A percentile compares a stretch with the other conserved stretches of the same genome.
These are phyloP conservation scores for Cladosporium sphaerospermum DNA, from an alignment of 2,329 filamentous ascomycete species.

Conservation along the genomic window DNA sequence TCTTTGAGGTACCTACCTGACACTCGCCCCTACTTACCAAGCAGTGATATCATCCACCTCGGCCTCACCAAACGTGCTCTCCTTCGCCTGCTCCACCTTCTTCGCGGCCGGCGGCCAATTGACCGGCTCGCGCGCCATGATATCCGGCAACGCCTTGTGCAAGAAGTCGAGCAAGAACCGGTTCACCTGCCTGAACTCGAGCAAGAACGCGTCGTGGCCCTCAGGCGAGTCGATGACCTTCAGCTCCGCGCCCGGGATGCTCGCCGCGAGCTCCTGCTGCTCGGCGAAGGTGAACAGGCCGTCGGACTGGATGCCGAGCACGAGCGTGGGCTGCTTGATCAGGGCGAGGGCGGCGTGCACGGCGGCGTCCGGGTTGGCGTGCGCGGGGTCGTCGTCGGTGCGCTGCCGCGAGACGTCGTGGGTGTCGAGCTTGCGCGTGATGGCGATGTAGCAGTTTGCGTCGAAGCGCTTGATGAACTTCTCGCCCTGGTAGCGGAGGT, in stretches of 20 bases:
- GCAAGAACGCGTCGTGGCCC: constrained; percentile 89
- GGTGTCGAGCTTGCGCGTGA: constrained; percentile 94
- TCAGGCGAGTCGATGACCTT: constrained; percentile 89
- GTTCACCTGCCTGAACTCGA: constrained; percentile 98
- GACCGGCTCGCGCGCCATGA: constrained; percentile 59
- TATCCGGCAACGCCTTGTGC: constrained; percentile 73
- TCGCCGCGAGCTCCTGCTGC: constrained; percentile 81
- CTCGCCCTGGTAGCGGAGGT: constrained; percentile 88
- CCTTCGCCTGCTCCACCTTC: constrained; percentile 64
- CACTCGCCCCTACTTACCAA: constrained; percentile 55
- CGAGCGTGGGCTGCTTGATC: constrained; percentile 83
- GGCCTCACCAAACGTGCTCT: constrained; percentile 87
- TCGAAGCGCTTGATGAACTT: constrained; percentile 98
- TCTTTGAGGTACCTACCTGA: too few relatives aligned
- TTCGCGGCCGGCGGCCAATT: constrained; percentile 42
- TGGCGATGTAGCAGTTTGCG: constrained; percentile 97
- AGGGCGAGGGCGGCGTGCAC: constrained; percentile 70
- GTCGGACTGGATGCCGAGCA: constrained; percentile 91
- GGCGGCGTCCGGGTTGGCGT: constrained; percentile 29
- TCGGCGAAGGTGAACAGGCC: constrained; percentile 96
- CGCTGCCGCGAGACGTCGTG: constrained; percentile 86
- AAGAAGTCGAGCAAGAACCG: constrained; percentile 78
- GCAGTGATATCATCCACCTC: constrained; percentile 95
- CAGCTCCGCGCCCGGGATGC: constrained; percentile 70
- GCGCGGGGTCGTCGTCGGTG: constrained; percentile 29